Conservation (phyloP, 768 basidiomycete genomes). For the Suillus sp. region DNA sequence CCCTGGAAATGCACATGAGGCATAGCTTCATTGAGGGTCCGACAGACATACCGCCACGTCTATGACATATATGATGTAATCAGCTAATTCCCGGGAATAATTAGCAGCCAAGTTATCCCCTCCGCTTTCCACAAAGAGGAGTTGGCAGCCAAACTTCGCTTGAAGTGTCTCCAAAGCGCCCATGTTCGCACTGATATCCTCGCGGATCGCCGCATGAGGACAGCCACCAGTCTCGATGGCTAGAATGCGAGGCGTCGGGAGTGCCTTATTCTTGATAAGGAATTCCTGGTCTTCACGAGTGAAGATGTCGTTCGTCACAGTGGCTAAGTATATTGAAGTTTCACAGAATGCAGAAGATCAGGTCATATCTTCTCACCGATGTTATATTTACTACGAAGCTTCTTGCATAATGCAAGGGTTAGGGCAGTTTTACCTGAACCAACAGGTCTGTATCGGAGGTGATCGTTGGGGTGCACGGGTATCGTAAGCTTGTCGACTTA, state of each 20-base stretch:
- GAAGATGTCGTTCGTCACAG: slow-evolving; percentile 99
- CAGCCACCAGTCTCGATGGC: slow-evolving; percentile 99
- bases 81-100: slow-evolving; percentile 94
- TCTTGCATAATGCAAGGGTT: slow-evolving; percentile 86
- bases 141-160: slow-evolving; percentile 84
- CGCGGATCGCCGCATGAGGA: slow-evolving; percentile 96
- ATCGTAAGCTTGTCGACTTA: slow-evolving; percentile 38
- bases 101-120: slow-evolving; percentile 98
- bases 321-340: slow-evolving; percentile 51
- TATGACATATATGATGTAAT: slow-evolving; percentile 95
- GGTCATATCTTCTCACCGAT: slow-evolving; percentile 60
- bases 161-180: slow-evolving; percentile 94
- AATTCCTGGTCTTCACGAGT: slow-evolving; percentile 98
- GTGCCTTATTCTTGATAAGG: slow-evolving; percentile 87
- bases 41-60: slow-evolving; percentile 68
- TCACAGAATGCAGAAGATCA: slow-evolving; percentile 13
- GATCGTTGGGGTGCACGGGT: neutral
- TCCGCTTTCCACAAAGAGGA: slow-evolving; percentile 94
- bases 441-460: slow-evolving; percentile 68
- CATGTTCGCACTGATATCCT: slow-evolving; percentile 97
- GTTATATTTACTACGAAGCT: slow-evolving; percentile 81
- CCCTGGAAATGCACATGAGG: slow-evolving; percentile 53
- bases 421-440: slow-evolving; percentile 97
- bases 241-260: slow-evolving; percentile 81
- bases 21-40: slow-evolving; percentile 3